phyloP scores from a whole-genome alignment of 2,329 filamentous ascomycete species.

The Sporothrix euskadiensis region DNA sequence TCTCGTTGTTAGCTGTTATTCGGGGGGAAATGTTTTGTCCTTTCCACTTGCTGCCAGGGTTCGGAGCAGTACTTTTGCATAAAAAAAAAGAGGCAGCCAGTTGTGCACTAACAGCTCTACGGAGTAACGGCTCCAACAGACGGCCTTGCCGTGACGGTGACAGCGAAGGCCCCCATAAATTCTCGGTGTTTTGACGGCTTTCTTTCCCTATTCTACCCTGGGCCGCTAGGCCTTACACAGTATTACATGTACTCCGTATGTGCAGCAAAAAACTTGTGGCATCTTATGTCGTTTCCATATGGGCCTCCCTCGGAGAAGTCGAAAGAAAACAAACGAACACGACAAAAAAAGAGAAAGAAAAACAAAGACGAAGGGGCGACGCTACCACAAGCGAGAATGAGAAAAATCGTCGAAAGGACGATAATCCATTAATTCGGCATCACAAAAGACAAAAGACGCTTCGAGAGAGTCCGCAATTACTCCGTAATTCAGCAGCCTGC shows the following conservation, averaged over 20 bases:
- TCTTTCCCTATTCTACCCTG: not conserved
- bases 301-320: not conserved
- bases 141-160: conserved; percentile 3
- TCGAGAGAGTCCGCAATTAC: not conserved
- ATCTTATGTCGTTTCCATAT: not conserved
- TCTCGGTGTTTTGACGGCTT: not conserved
- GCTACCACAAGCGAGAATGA: not conserved
- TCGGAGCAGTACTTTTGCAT: not conserved
- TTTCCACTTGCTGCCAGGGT: not conserved
- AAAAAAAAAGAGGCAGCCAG: conserved; percentile 21
- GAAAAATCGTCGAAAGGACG: not conserved
- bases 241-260: too few species aligned
- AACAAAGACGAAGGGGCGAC: not conserved
- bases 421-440: too few species aligned
- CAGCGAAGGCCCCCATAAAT: not conserved
- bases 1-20: not conserved
- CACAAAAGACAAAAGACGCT: not conserved
- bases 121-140: not conserved
- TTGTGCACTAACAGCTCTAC: not conserved
- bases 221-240: not conserved
- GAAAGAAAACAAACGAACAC: not conserved
- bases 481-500: not conserved
- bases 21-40: not conserved
- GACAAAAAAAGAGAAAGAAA: too few species aligned
- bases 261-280: not conserved